Percentiles rank a stretch among this genome's conserved stretches.
Conservation (phyloP, 192 early-diverging fungal species). For the Coemansia sp. region DNA sequence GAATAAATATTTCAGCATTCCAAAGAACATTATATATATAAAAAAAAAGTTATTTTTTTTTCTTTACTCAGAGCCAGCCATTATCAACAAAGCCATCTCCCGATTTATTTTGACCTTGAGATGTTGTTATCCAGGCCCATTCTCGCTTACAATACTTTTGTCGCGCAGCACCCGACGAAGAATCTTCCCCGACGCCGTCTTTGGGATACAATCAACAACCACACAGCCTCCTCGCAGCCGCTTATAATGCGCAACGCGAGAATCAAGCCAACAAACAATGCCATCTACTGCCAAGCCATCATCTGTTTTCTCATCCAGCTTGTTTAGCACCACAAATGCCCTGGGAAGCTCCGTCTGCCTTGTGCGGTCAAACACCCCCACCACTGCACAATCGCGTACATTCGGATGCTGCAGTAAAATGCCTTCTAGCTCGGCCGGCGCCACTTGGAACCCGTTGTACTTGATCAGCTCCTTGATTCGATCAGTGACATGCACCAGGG, state of each 20-base stretch:
- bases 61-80: too few relatives aligned
- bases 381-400: conserved; percentile 69
- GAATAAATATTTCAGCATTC: too few relatives aligned
- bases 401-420: conserved; percentile 65
- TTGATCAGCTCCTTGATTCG: conserved; percentile 92
- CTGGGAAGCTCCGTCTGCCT: conserved; percentile 56
- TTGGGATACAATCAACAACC: conserved; percentile 68
- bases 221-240: conserved; percentile 67
- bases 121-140: too few relatives aligned
- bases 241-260: conserved; percentile 66
- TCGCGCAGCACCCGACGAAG: conserved; percentile 59
- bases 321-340: conserved; percentile 25
- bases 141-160: neutral
- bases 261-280: conserved; percentile 52
- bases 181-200: conserved; percentile 72
- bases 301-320: neutral
- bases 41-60: too few relatives aligned
- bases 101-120: too few relatives aligned
- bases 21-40: too few relatives aligned
- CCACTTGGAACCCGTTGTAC: conserved; percentile 80
- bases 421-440: conserved; percentile 84
- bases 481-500: conserved; percentile 63
- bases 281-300: neutral
- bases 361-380: conserved; percentile 59
- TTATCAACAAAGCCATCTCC: too few relatives aligned